A percentile compares a stretch with the other conserved stretches of the same genome.
phyloP scores from a whole-genome alignment of 2,329 filamentous ascomycete genomes.

The Aspergillus japonicus region DNA sequence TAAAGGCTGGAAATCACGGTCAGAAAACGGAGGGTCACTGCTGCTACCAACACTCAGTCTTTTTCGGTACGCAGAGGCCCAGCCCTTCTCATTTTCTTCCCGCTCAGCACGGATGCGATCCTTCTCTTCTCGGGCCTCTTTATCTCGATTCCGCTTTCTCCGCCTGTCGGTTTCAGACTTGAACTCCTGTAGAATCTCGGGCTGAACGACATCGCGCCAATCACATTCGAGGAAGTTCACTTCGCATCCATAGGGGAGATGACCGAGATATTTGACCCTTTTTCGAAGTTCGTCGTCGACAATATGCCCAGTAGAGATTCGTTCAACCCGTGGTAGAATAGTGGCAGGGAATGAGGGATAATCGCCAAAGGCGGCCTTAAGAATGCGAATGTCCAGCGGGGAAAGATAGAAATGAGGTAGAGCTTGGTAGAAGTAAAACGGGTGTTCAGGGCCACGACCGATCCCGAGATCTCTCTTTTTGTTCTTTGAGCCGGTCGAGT shows the following conservation, averaged over 20 bases:
- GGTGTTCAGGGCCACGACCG: slow-evolving; percentile 42
- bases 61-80: slow-evolving; percentile 65
- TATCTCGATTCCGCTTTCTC: slow-evolving; percentile 75
- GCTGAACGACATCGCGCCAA: slow-evolving; percentile 84
- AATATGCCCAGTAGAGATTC: slow-evolving; percentile 82
- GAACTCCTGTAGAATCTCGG: slow-evolving; percentile 73
- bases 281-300: slow-evolving; percentile 82
- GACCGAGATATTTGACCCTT: slow-evolving; percentile 80
- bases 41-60: slow-evolving; percentile 50
- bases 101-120: slow-evolving; percentile 80
- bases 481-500: slow-evolving; percentile 18
- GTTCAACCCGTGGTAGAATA: slow-evolving; percentile 81
- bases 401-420: slow-evolving; percentile 87
- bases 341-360: slow-evolving; percentile 82
- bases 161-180: slow-evolving; percentile 72
- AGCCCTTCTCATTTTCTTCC: slow-evolving; percentile 67
- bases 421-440: slow-evolving; percentile 85
- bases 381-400: slow-evolving; percentile 84
- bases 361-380: slow-evolving; percentile 82
- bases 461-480: slow-evolving; percentile 25
- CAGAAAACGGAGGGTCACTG: slow-evolving; percentile 51
- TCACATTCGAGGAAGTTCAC: slow-evolving; percentile 91
- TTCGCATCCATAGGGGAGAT: slow-evolving; percentile 86
- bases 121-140: slow-evolving; percentile 81
- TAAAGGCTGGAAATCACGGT: slow-evolving; percentile 66